Conservation (phyloP, 2,329 filamentous ascomycete species). For the Xylariaceae sp. region DNA sequence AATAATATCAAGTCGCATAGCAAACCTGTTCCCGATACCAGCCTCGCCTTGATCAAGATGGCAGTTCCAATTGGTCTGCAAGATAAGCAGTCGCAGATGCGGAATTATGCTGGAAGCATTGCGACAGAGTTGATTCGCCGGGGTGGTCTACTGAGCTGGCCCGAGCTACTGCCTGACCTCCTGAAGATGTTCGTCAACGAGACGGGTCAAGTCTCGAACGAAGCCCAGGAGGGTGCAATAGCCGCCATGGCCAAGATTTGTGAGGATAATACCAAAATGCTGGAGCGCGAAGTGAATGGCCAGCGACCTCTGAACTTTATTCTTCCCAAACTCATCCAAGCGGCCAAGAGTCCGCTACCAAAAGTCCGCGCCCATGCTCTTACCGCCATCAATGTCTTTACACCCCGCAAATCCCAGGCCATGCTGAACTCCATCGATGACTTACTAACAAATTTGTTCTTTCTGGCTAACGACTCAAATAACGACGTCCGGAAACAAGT, state of each 20-base stretch:
- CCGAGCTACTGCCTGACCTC: conserved; percentile 80
- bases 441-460: conserved; percentile 78
- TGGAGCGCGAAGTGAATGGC: conserved; percentile 84
- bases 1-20: conserved; percentile 79
- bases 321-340: conserved; percentile 84
- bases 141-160: conserved; percentile 85
- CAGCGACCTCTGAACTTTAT: conserved; percentile 84
- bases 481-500: conserved; percentile 87
- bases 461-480: conserved; percentile 70
- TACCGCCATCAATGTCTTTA: conserved; percentile 85
- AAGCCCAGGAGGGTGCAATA: conserved; percentile 90
- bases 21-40: conserved; percentile 69
- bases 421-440: conserved; percentile 76
- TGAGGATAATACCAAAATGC: conserved; percentile 84
- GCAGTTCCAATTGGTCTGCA: conserved; percentile 74
- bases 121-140: conserved; percentile 86
- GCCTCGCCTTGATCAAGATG: conserved; percentile 72
- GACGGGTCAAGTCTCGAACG: conserved; percentile 59
- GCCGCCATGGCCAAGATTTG: conserved; percentile 90
- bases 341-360: conserved; percentile 69
- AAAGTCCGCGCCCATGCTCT: conserved; percentile 79
- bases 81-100: conserved; percentile 76
- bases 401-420: conserved; percentile 76
- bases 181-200: conserved; percentile 73
- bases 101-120: conserved; percentile 85